Conservation (phyloP, 2,329 filamentous ascomycete species). For the Colletotrichum tropicicola region DNA sequence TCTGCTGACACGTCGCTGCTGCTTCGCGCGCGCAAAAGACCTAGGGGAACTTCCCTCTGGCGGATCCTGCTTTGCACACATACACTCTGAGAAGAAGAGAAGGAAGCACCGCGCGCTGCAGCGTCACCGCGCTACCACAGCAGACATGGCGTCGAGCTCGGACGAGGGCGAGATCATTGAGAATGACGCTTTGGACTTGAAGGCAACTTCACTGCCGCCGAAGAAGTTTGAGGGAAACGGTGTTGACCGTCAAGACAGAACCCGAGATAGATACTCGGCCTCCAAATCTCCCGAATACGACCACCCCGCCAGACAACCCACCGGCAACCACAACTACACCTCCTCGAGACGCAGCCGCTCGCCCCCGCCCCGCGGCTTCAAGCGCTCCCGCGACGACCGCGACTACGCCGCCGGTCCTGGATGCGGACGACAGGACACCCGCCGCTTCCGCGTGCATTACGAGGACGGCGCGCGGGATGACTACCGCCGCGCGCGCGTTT, state of each 20-base stretch:
- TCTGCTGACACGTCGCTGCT: conserved; percentile 32
- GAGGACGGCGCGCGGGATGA: conserved; percentile 63
- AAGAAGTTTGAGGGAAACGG: conserved; percentile 77
- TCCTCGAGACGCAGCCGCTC: conserved; percentile 52
- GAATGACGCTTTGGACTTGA: conserved; percentile 69
- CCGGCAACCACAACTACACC: conserved; percentile 36
- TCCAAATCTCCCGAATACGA: conserved; percentile 64
- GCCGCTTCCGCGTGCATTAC: conserved; percentile 70
- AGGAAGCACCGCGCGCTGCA: not conserved
- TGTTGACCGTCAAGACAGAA: conserved; percentile 95
- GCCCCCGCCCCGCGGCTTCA: conserved; percentile 68
- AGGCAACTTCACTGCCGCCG: conserved; percentile 91
- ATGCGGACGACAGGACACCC: conserved; percentile 58
- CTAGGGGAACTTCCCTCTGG: conserved; percentile 29
- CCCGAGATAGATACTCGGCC: conserved; percentile 66
- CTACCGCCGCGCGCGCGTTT: conserved; percentile 55
- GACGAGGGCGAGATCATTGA: conserved; percentile 91
- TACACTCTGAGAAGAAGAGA: not conserved
- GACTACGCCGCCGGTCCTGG: conserved; percentile 49
- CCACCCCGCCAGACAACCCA: conserved; percentile 48
- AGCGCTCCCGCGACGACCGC: conserved; percentile 72
- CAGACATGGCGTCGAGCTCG: conserved; percentile 63
- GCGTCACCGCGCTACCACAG: not conserved
- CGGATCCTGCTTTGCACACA: conserved; percentile 23
- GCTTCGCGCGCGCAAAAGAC: conserved; percentile 26